A percentile compares a stretch with the other conserved stretches of the same genome.
Conservation (phyloP, 306 rosid genomes). For the Lathyrus sativus region DNA sequence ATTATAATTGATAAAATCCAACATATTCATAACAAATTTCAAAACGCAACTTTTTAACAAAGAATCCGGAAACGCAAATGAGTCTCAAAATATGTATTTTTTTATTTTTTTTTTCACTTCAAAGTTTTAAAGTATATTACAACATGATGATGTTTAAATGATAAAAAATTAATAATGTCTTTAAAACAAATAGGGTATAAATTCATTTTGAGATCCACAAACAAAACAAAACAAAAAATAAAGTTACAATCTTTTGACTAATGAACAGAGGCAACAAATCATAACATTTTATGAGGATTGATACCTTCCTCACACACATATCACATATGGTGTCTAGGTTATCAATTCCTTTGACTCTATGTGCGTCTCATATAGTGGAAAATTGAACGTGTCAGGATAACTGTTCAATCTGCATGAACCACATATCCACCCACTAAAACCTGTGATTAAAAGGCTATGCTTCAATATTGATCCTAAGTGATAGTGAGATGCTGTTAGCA, state of each 20-base stretch:
- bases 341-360: slow-evolving; percentile 39
- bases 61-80: too few species aligned
- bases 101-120: too few species aligned
- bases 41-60: too few species aligned
- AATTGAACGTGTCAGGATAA: slow-evolving; percentile 32
- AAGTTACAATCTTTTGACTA: neutral
- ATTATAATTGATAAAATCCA: too few species aligned
- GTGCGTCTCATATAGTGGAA: slow-evolving; percentile 40
- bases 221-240: neutral
- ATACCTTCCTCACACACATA: neutral
- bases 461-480: slow-evolving; percentile 11
- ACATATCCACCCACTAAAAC: slow-evolving; percentile 29
- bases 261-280: slow-evolving; percentile 32
- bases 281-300: neutral
- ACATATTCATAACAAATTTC: too few species aligned
- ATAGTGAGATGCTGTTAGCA: slow-evolving; percentile 2
- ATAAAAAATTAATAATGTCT: too few species aligned
- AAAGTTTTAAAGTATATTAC: too few species aligned
- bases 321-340: neutral
- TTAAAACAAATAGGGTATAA: neutral
- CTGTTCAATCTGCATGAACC: slow-evolving; percentile 35
- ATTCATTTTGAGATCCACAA: neutral
- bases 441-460: slow-evolving; percentile 29
- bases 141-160: too few species aligned
- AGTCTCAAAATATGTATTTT: too few species aligned